Evolutionary conservation across 2,329 filamentous ascomycete genomes (phyloP), one percentile per base, ranked within the genome.

Genomic region (Hypoxylon sp.): DNA sequence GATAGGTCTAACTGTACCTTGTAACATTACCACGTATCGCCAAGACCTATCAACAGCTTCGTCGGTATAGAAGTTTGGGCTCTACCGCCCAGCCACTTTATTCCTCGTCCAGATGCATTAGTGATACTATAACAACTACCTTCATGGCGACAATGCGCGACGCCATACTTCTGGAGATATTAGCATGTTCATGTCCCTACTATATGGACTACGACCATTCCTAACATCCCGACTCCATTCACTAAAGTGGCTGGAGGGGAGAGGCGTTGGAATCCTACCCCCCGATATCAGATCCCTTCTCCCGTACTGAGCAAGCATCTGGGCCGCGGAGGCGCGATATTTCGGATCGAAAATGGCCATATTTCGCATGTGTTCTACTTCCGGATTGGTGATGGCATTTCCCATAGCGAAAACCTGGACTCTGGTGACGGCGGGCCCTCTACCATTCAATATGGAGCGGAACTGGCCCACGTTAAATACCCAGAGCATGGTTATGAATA

Each of bases 401-500:
- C 30, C 6, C 3, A 62, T 2, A 7, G 19, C 32, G 3, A 13
- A 4, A 4, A 2, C 28, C 5, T 41, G 47, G 15, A 50, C 7
- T 1, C 32, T 32, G 13, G 19, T 24, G 4, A 19, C 11, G 19
- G 5, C 20, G 15, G 13, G 41, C 17, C 5, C 3, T 49, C 15
- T 26, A 17, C 2, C n/a, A n/a, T n/a, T 34, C 7, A 11, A 5
- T 15, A 19, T 4, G 37, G n/a, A 17, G 37, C 57, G 62, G 26
- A 61, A 62, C 2, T 2, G 1, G 0, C 26, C 8, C 1, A 26
- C 32, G 28, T 65, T 34, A 4, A 34, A 28, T 7, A 56, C 17
- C 39, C 44, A 59, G 17, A 62, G 2, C 49, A 65, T 43, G 20
- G 55, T 63, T 26, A 63, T 15, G 17, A 52, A 65, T 13, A 68